Percentiles rank a stretch among this genome's conserved stretches.
Evolutionary conservation across 2,329 filamentous ascomycete genomes (phyloP).

Genomic region (Pestalotiopsis fici): DNA sequence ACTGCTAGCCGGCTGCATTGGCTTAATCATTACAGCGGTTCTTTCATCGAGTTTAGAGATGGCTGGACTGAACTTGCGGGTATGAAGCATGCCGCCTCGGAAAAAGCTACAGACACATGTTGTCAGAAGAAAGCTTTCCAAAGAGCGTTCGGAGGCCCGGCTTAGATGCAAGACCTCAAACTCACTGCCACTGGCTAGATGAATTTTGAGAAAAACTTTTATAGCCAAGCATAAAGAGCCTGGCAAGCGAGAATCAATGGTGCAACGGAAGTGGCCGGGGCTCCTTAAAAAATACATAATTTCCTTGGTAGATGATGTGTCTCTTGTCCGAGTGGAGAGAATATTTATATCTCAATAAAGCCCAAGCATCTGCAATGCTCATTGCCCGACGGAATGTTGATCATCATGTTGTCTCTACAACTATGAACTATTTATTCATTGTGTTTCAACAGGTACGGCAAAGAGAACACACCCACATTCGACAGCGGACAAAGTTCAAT

Average conservation of each 20-base stretch:
- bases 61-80: neutral
- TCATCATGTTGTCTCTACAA: neutral
- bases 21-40: neutral
- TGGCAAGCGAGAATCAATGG: neutral
- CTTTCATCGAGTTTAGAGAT: neutral
- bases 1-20: neutral
- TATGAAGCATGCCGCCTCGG: too few species aligned
- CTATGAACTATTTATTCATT: too few species aligned
- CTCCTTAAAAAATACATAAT: neutral
- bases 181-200: too few species aligned
- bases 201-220: neutral
- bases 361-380: neutral
- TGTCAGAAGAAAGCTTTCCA: too few species aligned
- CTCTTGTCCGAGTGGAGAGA: neutral
- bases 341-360: neutral
- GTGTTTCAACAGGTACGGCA: too few species aligned
- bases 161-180: too few species aligned
- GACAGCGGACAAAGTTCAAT: too few species aligned
- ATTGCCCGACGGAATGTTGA: neutral
- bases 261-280: neutral
- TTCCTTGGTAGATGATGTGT: neutral
- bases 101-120: too few species aligned
- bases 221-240: neutral
- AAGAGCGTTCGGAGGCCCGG: too few species aligned
- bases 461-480: too few species aligned